Base-by-base conservation (phyloP, 371 early-diverging fungal genomes). In the Funneliformis caledonium region DNA sequence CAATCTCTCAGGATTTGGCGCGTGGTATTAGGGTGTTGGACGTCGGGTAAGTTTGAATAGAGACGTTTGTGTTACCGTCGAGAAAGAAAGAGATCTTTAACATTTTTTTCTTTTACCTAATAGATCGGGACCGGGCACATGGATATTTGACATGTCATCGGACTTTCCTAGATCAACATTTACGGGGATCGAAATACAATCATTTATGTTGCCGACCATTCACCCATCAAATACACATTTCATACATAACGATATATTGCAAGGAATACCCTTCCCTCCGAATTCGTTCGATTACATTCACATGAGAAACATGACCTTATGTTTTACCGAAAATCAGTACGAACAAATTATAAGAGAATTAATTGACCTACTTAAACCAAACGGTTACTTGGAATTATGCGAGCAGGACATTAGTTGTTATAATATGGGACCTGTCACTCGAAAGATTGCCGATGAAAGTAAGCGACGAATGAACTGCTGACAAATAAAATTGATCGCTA, bases 381-480 rank as follows among this genome's bases (percentile, higher is more conserved):
- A 62, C 26, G 76, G 76, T 12, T 76, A 45, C 7, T 61, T 76
- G 19, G 76, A 76, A 45, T n/a, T 76, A 31, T 56, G 56, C 16
- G 56, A 56, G 19, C 56, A 16, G n/a, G 19, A n/a, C 7, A 7
- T 56, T 1, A 1, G 19, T 19, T 19, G 7, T 16, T 0, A 19
- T 19, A 56, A 56, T 56, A 56, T 56, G 56, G 56, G 56, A 7
- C 56, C 56, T 56, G 56, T 19, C 19, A 56, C 56, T 19, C 4
- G 19, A 7, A 56, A 19, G 19, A 4, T 56, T 56, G 0, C 19
- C 7, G 56, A 56, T 56, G 56, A 56, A 56, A 7, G 56, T 56
- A 56, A 37, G 37, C 37, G 37, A 37, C 37, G 37, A 37, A 37
- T 37, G 37, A 37, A 37, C 3, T 37, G 1, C 37, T 37, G 37